phyloP scores from a whole-genome alignment of 192 early-diverging fungal genomes.

The Funneliformis mosseae region DNA sequence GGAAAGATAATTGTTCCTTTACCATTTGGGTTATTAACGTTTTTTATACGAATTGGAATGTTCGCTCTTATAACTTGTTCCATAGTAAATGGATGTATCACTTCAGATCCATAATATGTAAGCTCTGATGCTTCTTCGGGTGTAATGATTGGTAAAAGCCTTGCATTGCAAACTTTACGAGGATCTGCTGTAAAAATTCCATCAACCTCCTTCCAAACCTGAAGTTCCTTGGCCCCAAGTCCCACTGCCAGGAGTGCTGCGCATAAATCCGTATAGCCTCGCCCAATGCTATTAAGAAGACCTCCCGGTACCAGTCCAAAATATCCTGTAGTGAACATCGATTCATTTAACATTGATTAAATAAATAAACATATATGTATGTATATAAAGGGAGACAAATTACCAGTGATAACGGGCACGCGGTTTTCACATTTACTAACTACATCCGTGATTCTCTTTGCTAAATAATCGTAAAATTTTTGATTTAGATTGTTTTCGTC shows the following conservation, averaged over 20 bases:
- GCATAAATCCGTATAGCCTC: conserved; percentile 97
- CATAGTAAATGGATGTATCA: conserved; percentile 99
- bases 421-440: conserved; percentile 61
- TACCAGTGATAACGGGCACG: conserved; percentile 91
- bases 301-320: conserved; percentile 97
- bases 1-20: conserved; percentile 94
- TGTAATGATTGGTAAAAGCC: conserved; percentile 87
- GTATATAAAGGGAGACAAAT: not conserved
- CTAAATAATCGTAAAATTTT: conserved; percentile 94
- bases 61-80: conserved; percentile 96
- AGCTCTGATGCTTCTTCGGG: conserved; percentile 98
- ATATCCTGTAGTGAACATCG: conserved; percentile 61
- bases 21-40: conserved; percentile 93
- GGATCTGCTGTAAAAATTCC: conserved; percentile 99
- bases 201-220: conserved; percentile 99
- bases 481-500: conserved; percentile 82
- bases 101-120: conserved; percentile 94
- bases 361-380: conserved; percentile 12
- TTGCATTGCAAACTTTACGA: conserved; percentile 87
- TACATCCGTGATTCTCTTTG: conserved; percentile 63
- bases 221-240: conserved; percentile 85
- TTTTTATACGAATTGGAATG: conserved; percentile 99
- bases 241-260: conserved; percentile 94
- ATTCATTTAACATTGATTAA: not conserved
- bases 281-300: conserved; percentile 88